These are phyloP conservation scores for Xeromyces bisporus DNA, from an alignment of 495 filamentous ascomycete species.

Conservation along the genomic window DNA sequence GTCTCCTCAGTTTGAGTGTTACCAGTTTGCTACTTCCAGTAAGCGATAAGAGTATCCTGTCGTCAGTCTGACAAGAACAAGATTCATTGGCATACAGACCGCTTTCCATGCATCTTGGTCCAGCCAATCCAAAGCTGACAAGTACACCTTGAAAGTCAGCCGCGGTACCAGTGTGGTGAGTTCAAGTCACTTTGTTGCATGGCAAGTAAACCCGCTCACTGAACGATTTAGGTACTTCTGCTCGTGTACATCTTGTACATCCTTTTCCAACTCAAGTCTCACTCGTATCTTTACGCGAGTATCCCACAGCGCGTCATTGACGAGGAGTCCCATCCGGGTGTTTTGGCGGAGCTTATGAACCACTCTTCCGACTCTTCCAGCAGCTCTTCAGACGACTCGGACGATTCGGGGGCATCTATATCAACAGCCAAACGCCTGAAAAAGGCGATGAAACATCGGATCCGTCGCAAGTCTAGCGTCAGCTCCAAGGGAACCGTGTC, in stretches of 20 bases:
- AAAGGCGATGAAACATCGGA: slow-evolving; percentile 47
- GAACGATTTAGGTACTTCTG: slow-evolving; percentile 41
- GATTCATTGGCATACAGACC: slow-evolving; percentile 31
- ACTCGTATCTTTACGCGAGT: slow-evolving; percentile 79
- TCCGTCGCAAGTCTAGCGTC: slow-evolving; percentile 55
- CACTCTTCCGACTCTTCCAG: slow-evolving; percentile 46
- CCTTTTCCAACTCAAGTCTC: slow-evolving; percentile 80
- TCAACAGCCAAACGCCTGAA: slow-evolving; percentile 59
- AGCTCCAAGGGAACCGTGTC: slow-evolving; percentile 46
- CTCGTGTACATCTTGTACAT: slow-evolving; percentile 75
- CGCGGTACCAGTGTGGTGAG: slow-evolving; percentile 77
- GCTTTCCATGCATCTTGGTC: slow-evolving; percentile 83
- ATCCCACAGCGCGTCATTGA: slow-evolving; percentile 82
- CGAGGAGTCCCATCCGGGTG: slow-evolving; percentile 69
- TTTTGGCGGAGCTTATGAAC: slow-evolving; percentile 64
- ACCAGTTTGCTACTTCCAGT: slow-evolving; percentile 68
- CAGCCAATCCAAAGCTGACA: slow-evolving; percentile 41
- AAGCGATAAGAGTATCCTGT: slow-evolving; percentile 12
- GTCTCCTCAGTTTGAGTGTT: slow-evolving; percentile 74
- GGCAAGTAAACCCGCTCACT: neutral
- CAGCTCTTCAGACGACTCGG: slow-evolving; percentile 47
- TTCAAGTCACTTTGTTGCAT: slow-evolving; percentile 1
- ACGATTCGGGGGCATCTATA: slow-evolving; percentile 48
- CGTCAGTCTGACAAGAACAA: neutral
- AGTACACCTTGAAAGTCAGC: slow-evolving; percentile 61